Percentiles rank a stretch among this genome's conserved stretches.
Evolutionary conservation across 345 rosid genomes (phyloP).

Genomic region (Camelina laxa): DNA sequence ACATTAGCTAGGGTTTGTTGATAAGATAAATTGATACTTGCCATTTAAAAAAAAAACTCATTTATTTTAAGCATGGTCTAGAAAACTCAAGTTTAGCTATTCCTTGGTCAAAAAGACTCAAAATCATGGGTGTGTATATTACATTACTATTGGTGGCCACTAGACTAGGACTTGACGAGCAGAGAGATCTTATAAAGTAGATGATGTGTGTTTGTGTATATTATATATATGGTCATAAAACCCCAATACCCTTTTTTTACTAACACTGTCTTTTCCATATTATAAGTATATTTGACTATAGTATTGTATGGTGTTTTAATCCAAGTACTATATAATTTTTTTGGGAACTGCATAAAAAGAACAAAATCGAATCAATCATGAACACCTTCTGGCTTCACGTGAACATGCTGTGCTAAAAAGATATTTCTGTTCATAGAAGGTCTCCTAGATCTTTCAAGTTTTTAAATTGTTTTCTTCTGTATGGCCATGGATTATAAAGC

Average conservation of each 20-base stretch:
- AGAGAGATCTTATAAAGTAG: conserved; percentile 27
- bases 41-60: background rate
- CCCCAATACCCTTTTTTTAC: background rate
- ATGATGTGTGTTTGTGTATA: conserved; percentile 23
- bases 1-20: conserved; percentile 7
- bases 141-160: conserved; percentile 28
- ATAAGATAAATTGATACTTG: background rate
- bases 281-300: background rate
- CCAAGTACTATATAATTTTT: background rate
- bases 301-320: background rate
- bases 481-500: background rate
- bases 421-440: conserved; percentile 42
- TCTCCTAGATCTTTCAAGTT: conserved; percentile 34
- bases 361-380: conserved; percentile 45
- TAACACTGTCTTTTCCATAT: conserved; percentile 23
- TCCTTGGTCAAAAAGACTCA: background rate
- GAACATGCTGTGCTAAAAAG: conserved; percentile 40
- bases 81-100: conserved; percentile 10
- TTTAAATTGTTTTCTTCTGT: conserved; percentile 7
- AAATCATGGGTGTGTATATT: background rate
- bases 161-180: conserved; percentile 32
- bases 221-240: conserved; percentile 36
- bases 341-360: conserved; percentile 41
- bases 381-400: conserved; percentile 46
- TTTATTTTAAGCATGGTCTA: background rate